A percentile compares a stretch with the other conserved stretches of the same genome.
phyloP scores from a whole-genome alignment of 2,329 filamentous ascomycete genomes.

The Coniochaeta ligniaria region DNA sequence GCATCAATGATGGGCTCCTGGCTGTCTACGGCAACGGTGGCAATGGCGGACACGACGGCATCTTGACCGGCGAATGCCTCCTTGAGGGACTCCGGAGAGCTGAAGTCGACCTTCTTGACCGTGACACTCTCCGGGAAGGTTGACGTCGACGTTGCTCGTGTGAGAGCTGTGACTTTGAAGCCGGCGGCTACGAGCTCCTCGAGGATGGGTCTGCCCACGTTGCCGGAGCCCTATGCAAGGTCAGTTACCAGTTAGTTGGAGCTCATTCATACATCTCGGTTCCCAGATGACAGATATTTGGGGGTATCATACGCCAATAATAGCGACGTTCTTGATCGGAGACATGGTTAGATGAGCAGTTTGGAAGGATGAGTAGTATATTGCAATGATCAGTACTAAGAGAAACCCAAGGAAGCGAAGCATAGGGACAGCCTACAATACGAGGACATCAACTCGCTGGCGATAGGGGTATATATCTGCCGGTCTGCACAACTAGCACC shows the following conservation, averaged over 20 bases:
- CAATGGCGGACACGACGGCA: slow-evolving; percentile 45
- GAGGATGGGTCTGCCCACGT: slow-evolving; percentile 22
- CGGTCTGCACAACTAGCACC: not conserved
- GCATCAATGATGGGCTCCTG: slow-evolving; percentile 48
- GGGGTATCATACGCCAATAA: slow-evolving; percentile 24
- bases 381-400: not conserved
- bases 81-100: slow-evolving; percentile 32
- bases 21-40: slow-evolving; percentile 27
- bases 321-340: slow-evolving; percentile 24
- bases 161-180: slow-evolving; percentile 45
- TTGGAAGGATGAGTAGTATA: not conserved
- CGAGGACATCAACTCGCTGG: not conserved
- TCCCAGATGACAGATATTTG: not conserved
- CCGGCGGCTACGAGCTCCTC: slow-evolving; percentile 21
- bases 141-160: slow-evolving; percentile 33
- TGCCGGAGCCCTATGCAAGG: slow-evolving; percentile 21
- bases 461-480: not conserved
- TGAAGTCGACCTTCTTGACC: slow-evolving; percentile 39
- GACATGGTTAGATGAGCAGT: not conserved
- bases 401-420: not conserved
- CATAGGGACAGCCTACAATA: not conserved
- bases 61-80: slow-evolving; percentile 44
- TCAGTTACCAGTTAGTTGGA: not conserved
- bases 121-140: slow-evolving; percentile 27
- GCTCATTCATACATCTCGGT: not conserved